phyloP scores from a whole-genome alignment of 2,329 filamentous ascomycete species.

The Claviceps citrina region DNA sequence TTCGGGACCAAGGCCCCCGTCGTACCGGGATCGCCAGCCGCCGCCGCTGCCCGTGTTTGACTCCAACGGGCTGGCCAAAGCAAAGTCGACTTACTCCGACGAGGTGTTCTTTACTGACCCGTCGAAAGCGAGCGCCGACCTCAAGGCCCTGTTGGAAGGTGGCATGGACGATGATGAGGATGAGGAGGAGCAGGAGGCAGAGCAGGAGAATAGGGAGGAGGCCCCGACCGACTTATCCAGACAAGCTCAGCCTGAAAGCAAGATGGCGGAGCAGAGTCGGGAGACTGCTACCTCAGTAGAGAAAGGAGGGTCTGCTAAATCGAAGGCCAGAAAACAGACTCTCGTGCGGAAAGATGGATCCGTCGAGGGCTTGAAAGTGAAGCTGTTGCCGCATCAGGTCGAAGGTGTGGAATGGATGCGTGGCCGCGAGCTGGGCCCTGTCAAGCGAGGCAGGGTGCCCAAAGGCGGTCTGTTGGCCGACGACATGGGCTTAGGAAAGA shows the following conservation, averaged over 20 bases:
- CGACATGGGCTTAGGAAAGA: conserved; percentile 96
- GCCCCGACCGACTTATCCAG: neutral
- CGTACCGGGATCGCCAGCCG: conserved; percentile 31
- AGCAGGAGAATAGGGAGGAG: neutral
- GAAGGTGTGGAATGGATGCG: conserved; percentile 93
- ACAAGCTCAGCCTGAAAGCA: neutral
- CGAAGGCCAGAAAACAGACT: conserved; percentile 5
- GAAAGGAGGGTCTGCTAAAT: conserved; percentile 7
- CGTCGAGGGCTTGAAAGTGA: conserved; percentile 70
- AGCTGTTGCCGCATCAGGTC: conserved; percentile 81
- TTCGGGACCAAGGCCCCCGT: conserved; percentile 31
- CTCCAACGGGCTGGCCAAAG: conserved; percentile 17
- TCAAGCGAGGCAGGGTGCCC: conserved; percentile 67
- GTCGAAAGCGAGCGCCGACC: conserved; percentile 54
- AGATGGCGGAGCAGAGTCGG: conserved; percentile 3
- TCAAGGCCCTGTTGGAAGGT: conserved; percentile 70
- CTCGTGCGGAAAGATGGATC: conserved; percentile 30
- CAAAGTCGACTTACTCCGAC: conserved; percentile 18
- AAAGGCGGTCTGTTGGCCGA: conserved; percentile 92
- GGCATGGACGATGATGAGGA: conserved; percentile 63
- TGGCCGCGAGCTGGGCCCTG: conserved; percentile 72
- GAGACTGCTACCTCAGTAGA: conserved; percentile 11
- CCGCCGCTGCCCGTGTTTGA: conserved; percentile 33
- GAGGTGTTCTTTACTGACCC: conserved; percentile 52
- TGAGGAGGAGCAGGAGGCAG: conserved; percentile 25